Evolutionary conservation across 495 filamentous ascomycete species (phyloP).

Genomic region (Acidomyces sp.): DNA sequence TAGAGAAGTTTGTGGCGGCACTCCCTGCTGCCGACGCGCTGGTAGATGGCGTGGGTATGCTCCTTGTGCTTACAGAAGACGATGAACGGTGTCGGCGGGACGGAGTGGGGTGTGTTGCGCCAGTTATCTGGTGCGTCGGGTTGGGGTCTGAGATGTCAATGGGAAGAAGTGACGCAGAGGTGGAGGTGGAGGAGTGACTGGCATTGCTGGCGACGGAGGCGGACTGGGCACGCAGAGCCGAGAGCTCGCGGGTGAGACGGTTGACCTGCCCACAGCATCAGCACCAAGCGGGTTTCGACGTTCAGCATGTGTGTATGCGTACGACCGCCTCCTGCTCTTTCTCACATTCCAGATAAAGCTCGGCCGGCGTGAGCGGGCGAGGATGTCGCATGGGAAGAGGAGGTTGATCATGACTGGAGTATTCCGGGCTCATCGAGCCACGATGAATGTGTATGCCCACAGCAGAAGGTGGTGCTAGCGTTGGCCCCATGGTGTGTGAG

Average conservation of each 20-base stretch:
- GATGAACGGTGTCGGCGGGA: conserved; percentile 54
- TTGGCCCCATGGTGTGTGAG: conserved; percentile 38
- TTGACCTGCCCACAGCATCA: conserved; percentile 50
- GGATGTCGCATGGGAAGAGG: conserved; percentile 63
- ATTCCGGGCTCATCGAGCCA: conserved; percentile 9
- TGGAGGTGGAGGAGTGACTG: conserved; percentile 58
- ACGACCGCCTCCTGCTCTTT: conserved; percentile 93
- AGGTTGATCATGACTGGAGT: conserved; percentile 17
- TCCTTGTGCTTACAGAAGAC: conserved; percentile 45
- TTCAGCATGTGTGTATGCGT: conserved; percentile 24
- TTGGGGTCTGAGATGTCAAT: conserved; percentile 28
- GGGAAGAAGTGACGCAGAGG: conserved; percentile 25
- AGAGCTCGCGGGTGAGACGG: conserved; percentile 76
- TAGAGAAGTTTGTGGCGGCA: conserved; percentile 37
- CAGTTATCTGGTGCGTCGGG: conserved; percentile 36
- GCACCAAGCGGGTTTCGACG: neutral
- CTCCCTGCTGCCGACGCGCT: conserved; percentile 26
- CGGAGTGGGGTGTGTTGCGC: conserved; percentile 41
- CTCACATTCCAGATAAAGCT: conserved; percentile 75
- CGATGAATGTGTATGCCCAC: conserved; percentile 13
- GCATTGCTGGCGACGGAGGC: conserved; percentile 57
- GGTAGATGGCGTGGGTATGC: conserved; percentile 34
- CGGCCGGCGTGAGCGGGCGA: conserved; percentile 69
- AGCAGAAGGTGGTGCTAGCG: conserved; percentile 29
- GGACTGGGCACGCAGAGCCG: conserved; percentile 61